A percentile compares a stretch with the other conserved stretches of the same genome.
phyloP scores from a whole-genome alignment of 73 alveolate species.

The Paramecium caudatum region DNA sequence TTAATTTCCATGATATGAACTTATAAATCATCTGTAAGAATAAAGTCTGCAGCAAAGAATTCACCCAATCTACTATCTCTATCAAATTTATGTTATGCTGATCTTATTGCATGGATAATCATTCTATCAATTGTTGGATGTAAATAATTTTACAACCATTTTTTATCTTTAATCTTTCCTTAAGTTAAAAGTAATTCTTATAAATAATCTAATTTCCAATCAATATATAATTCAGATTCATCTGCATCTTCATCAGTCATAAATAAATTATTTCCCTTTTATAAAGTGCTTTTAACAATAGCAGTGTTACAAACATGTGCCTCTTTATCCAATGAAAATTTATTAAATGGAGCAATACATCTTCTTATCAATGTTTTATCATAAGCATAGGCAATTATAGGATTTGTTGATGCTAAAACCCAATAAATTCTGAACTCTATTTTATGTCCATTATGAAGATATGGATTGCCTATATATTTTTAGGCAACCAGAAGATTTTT shows the following conservation, averaged over 20 bases:
- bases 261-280: conserved; percentile 9
- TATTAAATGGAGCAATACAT: conserved; percentile 60
- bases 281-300: conserved; percentile 38
- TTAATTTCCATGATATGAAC: conserved; percentile 70
- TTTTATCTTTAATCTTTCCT: conserved; percentile 59
- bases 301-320: conserved; percentile 76
- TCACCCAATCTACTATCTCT: conserved; percentile 71
- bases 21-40: conserved; percentile 60
- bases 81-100: conserved; percentile 30
- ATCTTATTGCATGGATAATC: conserved; percentile 65
- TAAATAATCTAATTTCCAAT: conserved; percentile 70
- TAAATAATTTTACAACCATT: conserved; percentile 69
- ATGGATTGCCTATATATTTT: conserved; percentile 73
- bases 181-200: conserved; percentile 35
- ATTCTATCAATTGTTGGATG: conserved; percentile 64
- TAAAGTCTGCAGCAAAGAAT: conserved; percentile 72
- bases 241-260: conserved; percentile 39
- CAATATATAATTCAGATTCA: conserved; percentile 61
- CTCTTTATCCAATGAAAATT: conserved; percentile 36
- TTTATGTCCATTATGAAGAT: conserved; percentile 48
- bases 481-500: conserved; percentile 34
- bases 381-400: conserved; percentile 69
- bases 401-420: conserved; percentile 69
- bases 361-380: conserved; percentile 67
- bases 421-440: conserved; percentile 71